These are phyloP conservation scores for Saururus chinensis DNA, from an alignment of 164 flowering plant genomes.

Conservation along the genomic window DNA sequence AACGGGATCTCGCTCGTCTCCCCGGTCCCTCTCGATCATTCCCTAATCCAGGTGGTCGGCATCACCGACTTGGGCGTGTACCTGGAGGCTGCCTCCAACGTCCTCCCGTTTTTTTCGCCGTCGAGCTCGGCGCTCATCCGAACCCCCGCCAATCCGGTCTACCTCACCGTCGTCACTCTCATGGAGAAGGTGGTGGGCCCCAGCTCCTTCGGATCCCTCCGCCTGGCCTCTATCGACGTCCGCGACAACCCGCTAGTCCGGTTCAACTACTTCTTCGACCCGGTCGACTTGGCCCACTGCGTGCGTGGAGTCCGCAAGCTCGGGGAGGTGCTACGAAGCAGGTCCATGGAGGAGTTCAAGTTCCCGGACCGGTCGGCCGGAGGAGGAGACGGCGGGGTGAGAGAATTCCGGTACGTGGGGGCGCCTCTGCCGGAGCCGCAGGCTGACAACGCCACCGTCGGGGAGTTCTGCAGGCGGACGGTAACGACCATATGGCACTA, in stretches of 20 bases:
- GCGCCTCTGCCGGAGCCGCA: slow-evolving; percentile 42
- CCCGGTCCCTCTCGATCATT: slow-evolving; percentile 47
- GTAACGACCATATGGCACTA: slow-evolving; percentile 96
- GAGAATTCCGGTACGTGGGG: slow-evolving; percentile 58
- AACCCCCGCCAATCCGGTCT: slow-evolving; percentile 32
- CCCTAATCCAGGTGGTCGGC: slow-evolving; percentile 81
- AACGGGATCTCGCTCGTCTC: slow-evolving; percentile 63
- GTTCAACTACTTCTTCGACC: slow-evolving; percentile 71
- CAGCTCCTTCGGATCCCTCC: slow-evolving; percentile 46
- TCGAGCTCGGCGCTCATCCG: slow-evolving; percentile 26
- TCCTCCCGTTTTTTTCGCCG: slow-evolving; percentile 42
- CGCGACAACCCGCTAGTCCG: slow-evolving; percentile 55
- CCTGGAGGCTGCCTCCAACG: slow-evolving; percentile 65
- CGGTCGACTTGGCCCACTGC: slow-evolving; percentile 48
- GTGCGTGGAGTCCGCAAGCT: slow-evolving; percentile 55
- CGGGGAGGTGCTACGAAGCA: slow-evolving; percentile 36
- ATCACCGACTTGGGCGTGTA: slow-evolving; percentile 53
- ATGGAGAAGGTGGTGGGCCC: slow-evolving; percentile 75
- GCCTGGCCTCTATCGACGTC: slow-evolving; percentile 59
- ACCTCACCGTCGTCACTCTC: slow-evolving; percentile 62
- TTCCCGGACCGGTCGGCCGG: slow-evolving; percentile 11
- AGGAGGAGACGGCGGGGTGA: slow-evolving; percentile 21
- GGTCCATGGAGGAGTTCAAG: slow-evolving; percentile 54
- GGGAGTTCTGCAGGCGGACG: slow-evolving; percentile 58
- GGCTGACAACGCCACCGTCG: slow-evolving; percentile 30